phyloP scores from a whole-genome alignment of 257 asterid species.

The Cinchona pubescens region DNA sequence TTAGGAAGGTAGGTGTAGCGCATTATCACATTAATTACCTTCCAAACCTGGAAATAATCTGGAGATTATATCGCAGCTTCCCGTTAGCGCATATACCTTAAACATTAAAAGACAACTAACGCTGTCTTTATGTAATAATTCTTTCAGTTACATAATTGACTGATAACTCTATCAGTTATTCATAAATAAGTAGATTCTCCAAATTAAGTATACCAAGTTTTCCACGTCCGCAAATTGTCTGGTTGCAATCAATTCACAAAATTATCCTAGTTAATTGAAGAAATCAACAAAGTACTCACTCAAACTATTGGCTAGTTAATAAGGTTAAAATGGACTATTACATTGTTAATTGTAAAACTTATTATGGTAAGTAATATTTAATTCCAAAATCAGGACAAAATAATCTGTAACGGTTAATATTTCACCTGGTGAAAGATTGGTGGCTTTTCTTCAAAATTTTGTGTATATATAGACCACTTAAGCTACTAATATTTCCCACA shows the following conservation, averaged over 20 bases:
- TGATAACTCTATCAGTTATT: too few species aligned
- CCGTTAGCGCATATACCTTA: background rate
- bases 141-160: too few species aligned
- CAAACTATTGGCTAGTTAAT: background rate
- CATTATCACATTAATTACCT: background rate
- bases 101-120: background rate
- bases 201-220: too few species aligned
- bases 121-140: background rate
- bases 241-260: background rate
- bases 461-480: slow-evolving; percentile 7
- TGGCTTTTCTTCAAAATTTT: background rate
- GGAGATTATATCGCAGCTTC: background rate
- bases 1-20: background rate
- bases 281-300: background rate
- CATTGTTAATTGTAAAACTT: too few species aligned
- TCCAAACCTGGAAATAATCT: background rate
- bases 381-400: background rate
- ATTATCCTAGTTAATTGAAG: background rate
- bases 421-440: background rate
- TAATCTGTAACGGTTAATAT: background rate
- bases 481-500: background rate
- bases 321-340: background rate
- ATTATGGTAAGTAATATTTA: background rate
- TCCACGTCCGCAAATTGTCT: background rate
- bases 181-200: background rate